A percentile compares a stretch with the other conserved stretches of the same genome.
phyloP scores from a whole-genome alignment of 1,284 basidiomycete species.

The Papiliotrema flavescens region DNA sequence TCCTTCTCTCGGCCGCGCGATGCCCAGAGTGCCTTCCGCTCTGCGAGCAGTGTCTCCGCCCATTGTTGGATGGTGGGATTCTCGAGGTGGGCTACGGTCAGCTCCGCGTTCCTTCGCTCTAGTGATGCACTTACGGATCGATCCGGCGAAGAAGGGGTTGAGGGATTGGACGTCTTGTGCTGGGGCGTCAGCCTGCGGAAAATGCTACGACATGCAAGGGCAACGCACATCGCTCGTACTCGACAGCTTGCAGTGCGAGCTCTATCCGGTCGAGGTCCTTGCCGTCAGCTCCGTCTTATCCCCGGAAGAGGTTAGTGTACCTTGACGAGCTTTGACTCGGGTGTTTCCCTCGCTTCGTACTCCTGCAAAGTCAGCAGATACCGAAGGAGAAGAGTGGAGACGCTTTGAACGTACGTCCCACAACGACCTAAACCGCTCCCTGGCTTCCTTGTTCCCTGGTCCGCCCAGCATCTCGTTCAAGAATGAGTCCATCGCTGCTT shows the following conservation, averaged over 20 bases:
- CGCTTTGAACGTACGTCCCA: constrained; percentile 62
- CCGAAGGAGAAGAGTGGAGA: neutral
- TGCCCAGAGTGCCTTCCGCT: constrained; percentile 51
- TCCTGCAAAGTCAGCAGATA: constrained; percentile 56
- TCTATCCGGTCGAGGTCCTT: constrained; percentile 86
- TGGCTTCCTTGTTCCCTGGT: constrained; percentile 59
- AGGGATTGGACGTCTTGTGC: constrained; percentile 44
- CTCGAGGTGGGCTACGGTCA: constrained; percentile 51
- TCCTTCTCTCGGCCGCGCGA: constrained; percentile 35
- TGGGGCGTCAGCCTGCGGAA: constrained; percentile 16
- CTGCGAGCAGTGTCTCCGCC: constrained; percentile 63
- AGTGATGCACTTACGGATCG: constrained; percentile 32
- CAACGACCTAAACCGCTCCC: constrained; percentile 68
- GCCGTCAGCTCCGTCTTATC: neutral
- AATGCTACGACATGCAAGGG: neutral
- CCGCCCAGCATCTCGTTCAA: constrained; percentile 83
- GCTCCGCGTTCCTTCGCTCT: neutral
- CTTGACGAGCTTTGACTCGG: constrained; percentile 89
- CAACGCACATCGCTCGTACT: constrained; percentile 54
- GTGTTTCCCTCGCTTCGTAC: constrained; percentile 77
- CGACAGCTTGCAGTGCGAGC: constrained; percentile 67
- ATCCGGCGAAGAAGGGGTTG: constrained; percentile 46
- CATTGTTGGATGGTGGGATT: constrained; percentile 74
- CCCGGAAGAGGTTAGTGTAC: constrained; percentile 51
- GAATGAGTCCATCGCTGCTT: constrained; percentile 90